Conservation (phyloP, 306 rosid genomes). For the Prunus salicina region DNA sequence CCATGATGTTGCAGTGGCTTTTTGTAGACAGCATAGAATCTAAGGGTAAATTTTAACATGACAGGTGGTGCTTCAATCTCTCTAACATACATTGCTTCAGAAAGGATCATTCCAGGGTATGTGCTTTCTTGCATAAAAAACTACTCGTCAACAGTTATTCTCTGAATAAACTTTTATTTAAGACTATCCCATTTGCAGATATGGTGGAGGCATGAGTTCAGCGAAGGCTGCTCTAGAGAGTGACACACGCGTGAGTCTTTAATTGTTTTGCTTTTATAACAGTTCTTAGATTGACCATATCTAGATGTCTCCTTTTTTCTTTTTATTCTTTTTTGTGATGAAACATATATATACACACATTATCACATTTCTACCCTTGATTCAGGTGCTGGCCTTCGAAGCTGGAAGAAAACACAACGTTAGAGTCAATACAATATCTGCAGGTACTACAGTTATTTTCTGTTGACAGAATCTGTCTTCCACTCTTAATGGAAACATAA, state of each 20-base stretch:
- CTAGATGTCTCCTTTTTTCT: background rate
- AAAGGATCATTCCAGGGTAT: constrained; percentile 94
- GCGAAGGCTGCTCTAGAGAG: constrained; percentile 98
- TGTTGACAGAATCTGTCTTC: background rate
- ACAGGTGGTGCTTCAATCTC: constrained; percentile 93
- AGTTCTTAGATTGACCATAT: background rate
- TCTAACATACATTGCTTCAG: constrained; percentile 95
- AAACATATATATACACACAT: background rate
- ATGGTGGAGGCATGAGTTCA: constrained; percentile 99
- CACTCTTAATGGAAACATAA: background rate
- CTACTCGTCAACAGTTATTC: background rate
- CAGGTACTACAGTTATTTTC: constrained; percentile 38
- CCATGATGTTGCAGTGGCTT: background rate
- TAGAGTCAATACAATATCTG: constrained; percentile 91
- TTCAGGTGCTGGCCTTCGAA: constrained; percentile 95
- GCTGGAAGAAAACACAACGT: constrained; percentile 89
- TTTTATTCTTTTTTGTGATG: background rate
- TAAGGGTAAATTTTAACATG: constrained; percentile 14
- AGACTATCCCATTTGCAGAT: constrained; percentile 36
- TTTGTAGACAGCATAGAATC: background rate
- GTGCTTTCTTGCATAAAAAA: constrained; percentile 3
- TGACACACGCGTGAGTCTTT: constrained; percentile 71
- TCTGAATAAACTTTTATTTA: background rate
- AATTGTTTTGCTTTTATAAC: no score
- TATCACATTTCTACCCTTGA: background rate